Base-by-base conservation (phyloP, 148 eudicot species). In the Vaccinium corymbosum region DNA sequence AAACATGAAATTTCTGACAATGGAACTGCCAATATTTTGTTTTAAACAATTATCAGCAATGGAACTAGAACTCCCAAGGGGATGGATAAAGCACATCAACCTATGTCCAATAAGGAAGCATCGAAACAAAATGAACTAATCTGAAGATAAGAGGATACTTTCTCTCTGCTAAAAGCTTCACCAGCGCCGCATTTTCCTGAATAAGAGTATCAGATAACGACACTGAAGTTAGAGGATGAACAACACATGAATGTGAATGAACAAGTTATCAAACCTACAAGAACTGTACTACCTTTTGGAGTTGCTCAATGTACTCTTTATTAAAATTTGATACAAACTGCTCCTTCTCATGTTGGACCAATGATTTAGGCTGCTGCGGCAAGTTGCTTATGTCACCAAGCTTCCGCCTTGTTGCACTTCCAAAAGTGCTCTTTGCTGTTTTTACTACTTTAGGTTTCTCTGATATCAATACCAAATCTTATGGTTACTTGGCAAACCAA, bases 351-450 rank as follows among this genome's bases (percentile, higher is more conserved):
- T 62, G 83, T 71, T 73, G 76, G 78, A 64, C 48, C 79, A 29
- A 83, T 20, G 49, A 53, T 42, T 72, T 87, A 42, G 81, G 76
- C 62, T 80, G 81, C 27, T 64, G 82, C 19, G 86, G 86, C 62
- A 86, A 76, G 81, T 90, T 90, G 81, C 91, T 89, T 72, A 90
- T 86, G 59, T 90, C 89, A 61, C 74, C 85, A 72, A 90, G 89
- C 55, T 68, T 87, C 83, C 83, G 78, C 87, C 92, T 89, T 49
- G 51, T 86, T n/a, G 57, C 82, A 76, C 62, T 80, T 22, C 75
- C 81, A 51, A 51, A 79, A 32, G 79, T 59, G 46, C 83, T 79
- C 46, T 62, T 82, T 7, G 73, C 51, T 62, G 55, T 50, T 80
- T 82, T 71, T 56, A 76, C 87, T 53, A 80, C 48, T 75, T 74